Percentiles rank a stretch among this genome's conserved stretches.
Conservation (phyloP, 179 eudicot species). For the Silene coronaria region DNA sequence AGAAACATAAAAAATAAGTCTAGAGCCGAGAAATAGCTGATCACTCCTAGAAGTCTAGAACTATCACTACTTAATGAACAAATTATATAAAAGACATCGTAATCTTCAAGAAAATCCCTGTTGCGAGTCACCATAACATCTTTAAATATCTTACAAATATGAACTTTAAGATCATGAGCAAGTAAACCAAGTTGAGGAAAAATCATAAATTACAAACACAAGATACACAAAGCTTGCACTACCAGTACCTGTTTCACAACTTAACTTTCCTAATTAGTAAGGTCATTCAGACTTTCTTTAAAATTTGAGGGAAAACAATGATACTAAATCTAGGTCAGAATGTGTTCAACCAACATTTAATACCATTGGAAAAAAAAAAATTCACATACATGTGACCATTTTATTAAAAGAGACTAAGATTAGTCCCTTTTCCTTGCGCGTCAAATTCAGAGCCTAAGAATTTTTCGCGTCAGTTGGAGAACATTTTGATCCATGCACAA, state of each 20-base stretch:
- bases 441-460: not conserved
- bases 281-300: not conserved
- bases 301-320: not conserved
- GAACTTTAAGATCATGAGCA: not conserved
- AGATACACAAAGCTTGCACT: not conserved
- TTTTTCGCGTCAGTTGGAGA: not conserved
- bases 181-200: not conserved
- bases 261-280: not conserved
- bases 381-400: not conserved
- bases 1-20: not conserved
- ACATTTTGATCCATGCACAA: not conserved
- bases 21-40: not conserved
- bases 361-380: not conserved
- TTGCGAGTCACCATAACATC: not conserved
- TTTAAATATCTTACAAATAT: not conserved
- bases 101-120: not conserved
- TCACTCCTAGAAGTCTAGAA: too few relatives aligned
- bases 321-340: not conserved
- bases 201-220: not conserved
- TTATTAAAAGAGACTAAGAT: not conserved
- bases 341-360: not conserved
- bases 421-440: not conserved
- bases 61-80: not conserved
- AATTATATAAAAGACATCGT: not conserved
- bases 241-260: not conserved